Base-by-base conservation (phyloP, 2,329 filamentous ascomycete genomes). In the Ophiocordyceps camponoti-leonardi region DNA sequence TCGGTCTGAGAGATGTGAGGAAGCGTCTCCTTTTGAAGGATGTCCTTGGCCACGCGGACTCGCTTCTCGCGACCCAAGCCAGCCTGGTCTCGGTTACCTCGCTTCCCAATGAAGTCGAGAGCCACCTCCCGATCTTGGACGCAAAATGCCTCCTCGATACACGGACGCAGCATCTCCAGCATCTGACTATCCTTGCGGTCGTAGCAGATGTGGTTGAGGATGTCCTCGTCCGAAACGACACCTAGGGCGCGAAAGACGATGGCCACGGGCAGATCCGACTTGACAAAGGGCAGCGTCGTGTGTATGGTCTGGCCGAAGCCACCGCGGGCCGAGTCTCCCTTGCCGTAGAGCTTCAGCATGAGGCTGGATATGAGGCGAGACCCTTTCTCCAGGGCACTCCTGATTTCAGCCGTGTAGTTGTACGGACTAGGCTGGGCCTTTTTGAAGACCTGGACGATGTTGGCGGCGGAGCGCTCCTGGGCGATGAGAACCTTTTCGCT, bases 371-470 rank as follows among this genome's bases (percentile, higher is more conserved):
- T 93, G 44, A 98, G 76, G 26, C 93, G 77, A 1, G 90, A 95
- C 14, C 93, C 92, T 63, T 94, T 95, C 63, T 98, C 92, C 10
- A 96, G 77, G 2, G 93, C 90, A 63, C 88, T 95, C 65, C 92
- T 78, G 55, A 98, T 95, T 64, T 98, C 92, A 13, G 92, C 93
- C 22, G 90, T 83, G 62, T 92, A 94, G 2, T 87, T 88, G 50
- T 86, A 94, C 11, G 86, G 84, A 52, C 86, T 90, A n/a, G 87
- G 86, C 54, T 81, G 77, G 0, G 90, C 86, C 69, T 98, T 98
- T 67, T 94, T 90, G 77, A 98, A 98, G 26, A 98, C 90, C 65
- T 98, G 92, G 6, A 98, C 92, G 48, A 96, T 98, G 59, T 98
- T 98, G 58, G 90, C 92, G 39, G 92, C 92, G 60, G 88, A 95